Base-by-base conservation (phyloP, 768 basidiomycete species). In the Boletus rufocinnamomeus region DNA sequence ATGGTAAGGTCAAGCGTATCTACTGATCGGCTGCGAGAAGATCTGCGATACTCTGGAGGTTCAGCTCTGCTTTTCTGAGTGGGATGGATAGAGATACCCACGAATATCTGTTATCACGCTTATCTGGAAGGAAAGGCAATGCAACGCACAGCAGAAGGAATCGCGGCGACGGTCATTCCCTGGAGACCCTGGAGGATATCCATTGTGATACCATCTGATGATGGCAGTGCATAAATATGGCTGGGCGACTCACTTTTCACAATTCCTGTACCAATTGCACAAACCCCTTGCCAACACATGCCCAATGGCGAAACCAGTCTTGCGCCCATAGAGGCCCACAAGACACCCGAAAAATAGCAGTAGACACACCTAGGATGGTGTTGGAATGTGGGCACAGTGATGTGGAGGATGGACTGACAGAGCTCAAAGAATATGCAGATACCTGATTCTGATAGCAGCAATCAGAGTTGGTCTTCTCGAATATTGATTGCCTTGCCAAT, bases 291-390 rank as follows among this genome's bases (percentile, higher is more conserved):
- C 55, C 80, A 74, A 4, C 74, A 9, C 32, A 84, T 82, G 2
- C 93, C n/a, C 93, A 4, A 76, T 11, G 7, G 88, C 55, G 70
- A 92, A 95, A 0, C 78, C 78, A 34, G 76, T 79, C 64, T 89
- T 92, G 34, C 91, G 80, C 2, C 93, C 92, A 61, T 88, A 85
- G 3, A 91, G 73, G 69, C 94, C 93, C 2, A 91, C 90, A 2
- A 94, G 71, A 21, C 91, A 79, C 0, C 93, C 93, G 28, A 84
- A 85, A 16, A 91, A 80, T 13, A 94, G 77, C 3, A 93, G 80
- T 13, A 93, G 76, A 64, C 92, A 94, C 8, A 87, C 90, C 90
- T 91, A 21, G 34, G 23, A n/a, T n/a, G 37, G 11, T 11, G 38
- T 72, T 30, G 64, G 61, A 38, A 52, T 8, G 34, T 34, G 23